Evolutionary conservation across 2,329 filamentous ascomycete species (phyloP).

Genomic region (Diaporthe humulicola): DNA sequence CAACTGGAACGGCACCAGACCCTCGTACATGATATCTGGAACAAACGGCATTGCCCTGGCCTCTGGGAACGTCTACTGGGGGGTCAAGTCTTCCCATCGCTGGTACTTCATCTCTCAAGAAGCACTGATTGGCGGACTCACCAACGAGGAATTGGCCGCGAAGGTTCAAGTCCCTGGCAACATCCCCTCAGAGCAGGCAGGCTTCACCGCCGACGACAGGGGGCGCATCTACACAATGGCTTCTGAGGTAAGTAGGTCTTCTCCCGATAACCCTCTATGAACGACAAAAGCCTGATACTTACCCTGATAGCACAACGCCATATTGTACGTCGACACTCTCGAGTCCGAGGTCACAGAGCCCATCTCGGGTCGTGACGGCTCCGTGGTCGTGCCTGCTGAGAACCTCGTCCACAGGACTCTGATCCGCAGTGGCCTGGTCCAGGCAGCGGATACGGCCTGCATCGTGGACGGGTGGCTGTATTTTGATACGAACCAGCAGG

Average conservation of each 20-base stretch:
- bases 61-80: neutral
- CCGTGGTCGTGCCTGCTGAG: neutral
- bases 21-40: neutral
- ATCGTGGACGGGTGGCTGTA: conserved; percentile 14
- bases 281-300: neutral
- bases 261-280: too few relatives aligned
- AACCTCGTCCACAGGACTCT: conserved; percentile 5
- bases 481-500: conserved; percentile 5
- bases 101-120: conserved; percentile 3
- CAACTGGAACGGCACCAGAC: conserved; percentile 7
- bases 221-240: neutral
- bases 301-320: neutral
- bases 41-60: conserved; percentile 2
- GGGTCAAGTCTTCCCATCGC: neutral
- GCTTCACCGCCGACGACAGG: conserved; percentile 1
- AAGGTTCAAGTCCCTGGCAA: neutral
- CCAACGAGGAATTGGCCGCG: neutral
- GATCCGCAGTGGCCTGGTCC: neutral
- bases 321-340: conserved; percentile 7
- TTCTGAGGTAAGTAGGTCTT: neutral
- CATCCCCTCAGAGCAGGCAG: conserved; percentile 12
- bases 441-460: neutral
- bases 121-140: neutral
- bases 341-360: neutral
- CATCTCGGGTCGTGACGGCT: neutral